These are phyloP conservation scores for Colletotrichum camelliae DNA, from an alignment of 2,329 filamentous ascomycete species.

Conservation along the genomic window DNA sequence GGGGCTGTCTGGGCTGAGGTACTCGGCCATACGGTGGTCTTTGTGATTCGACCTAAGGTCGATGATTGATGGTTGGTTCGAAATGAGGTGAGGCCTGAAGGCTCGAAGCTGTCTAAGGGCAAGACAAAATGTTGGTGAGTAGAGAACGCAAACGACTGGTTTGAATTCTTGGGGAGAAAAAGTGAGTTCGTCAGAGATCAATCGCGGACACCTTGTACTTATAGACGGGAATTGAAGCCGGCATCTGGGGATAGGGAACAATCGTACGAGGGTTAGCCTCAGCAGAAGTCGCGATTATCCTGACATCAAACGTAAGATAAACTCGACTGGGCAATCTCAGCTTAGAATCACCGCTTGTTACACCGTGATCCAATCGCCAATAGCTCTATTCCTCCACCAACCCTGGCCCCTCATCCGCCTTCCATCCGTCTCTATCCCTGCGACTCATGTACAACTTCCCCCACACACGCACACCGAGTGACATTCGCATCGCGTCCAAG, in stretches of 20 bases:
- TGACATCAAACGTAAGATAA: neutral
- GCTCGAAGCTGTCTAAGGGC: neutral
- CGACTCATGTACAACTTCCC: neutral
- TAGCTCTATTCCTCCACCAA: neutral
- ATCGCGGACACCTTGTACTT: neutral
- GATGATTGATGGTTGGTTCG: neutral
- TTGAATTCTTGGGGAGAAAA: neutral
- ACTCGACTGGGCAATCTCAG: neutral
- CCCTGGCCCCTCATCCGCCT: neutral
- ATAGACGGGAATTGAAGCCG: neutral
- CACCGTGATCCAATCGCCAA: neutral
- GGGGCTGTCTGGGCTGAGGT: neutral
- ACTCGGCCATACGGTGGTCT: neutral
- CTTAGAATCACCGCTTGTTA: neutral
- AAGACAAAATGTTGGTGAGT: neutral
- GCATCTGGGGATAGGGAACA: neutral
- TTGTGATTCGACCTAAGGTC: neutral
- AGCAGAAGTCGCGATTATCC: neutral
- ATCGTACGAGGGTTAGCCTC: neutral
- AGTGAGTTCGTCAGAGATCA: neutral
- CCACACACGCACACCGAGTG: neutral
- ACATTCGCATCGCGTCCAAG: neutral
- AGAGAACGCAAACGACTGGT: neutral
- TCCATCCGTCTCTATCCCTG: neutral
- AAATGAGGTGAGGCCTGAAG: neutral